These are phyloP conservation scores for Samsoniella hepiali DNA, from an alignment of 2,329 filamentous ascomycete genomes.

Conservation along the genomic window DNA sequence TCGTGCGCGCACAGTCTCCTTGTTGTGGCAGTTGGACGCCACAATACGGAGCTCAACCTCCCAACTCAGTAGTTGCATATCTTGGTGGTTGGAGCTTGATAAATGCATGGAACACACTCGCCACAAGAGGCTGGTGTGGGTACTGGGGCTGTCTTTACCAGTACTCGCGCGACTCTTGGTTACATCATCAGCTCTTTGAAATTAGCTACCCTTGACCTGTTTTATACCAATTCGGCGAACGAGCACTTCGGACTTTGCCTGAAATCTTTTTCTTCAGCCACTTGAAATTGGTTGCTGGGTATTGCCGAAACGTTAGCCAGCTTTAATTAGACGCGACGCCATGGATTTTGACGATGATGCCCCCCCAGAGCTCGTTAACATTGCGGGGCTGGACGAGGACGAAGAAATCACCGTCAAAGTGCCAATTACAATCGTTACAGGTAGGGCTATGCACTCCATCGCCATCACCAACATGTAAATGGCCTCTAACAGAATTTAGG, in stretches of 20 bases:
- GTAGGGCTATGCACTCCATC: conserved; percentile 37
- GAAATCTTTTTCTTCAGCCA: neutral
- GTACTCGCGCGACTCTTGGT: neutral
- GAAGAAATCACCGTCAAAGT: conserved; percentile 60
- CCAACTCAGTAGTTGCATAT: conserved; percentile 22
- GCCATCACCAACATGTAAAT: neutral
- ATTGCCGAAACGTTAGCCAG: neutral
- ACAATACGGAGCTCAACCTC: conserved; percentile 10
- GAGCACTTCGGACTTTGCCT: no score
- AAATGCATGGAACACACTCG: conserved; percentile 22
- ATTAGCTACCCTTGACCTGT: conserved; percentile 9
- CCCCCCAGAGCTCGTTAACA: conserved; percentile 61
- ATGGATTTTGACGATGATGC: conserved; percentile 67
- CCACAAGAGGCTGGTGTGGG: conserved; percentile 6
- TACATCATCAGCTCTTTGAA: conserved; percentile 7
- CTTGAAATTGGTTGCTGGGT: neutral
- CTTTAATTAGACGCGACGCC: conserved; percentile 18
- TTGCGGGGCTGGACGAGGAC: conserved; percentile 33
- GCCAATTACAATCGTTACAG: conserved; percentile 82
- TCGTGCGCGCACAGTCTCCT: conserved; percentile 8
- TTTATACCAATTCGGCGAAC: neutral
- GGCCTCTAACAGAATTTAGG: conserved; percentile 49
- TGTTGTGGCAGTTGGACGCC: conserved; percentile 13
- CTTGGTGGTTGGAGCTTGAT: conserved; percentile 21
- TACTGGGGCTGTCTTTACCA: conserved; percentile 18